Percentiles rank a stretch among this genome's conserved stretches.
These are phyloP conservation scores for Penicillium antarcticum DNA, from an alignment of 495 filamentous ascomycete species.

Conservation along the genomic window DNA sequence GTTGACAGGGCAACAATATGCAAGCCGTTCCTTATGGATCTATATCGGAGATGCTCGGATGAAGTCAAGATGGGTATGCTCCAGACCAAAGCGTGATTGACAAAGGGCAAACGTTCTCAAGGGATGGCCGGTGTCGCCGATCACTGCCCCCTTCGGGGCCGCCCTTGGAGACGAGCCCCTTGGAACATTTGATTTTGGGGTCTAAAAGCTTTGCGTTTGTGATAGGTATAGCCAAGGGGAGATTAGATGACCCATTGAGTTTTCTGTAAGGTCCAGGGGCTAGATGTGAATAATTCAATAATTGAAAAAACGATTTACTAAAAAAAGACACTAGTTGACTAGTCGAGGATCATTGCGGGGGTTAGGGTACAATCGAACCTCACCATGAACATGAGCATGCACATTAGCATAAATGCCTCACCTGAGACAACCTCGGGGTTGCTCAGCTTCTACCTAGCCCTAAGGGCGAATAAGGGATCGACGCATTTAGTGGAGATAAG, in stretches of 20 bases:
- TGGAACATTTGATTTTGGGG: conserved; percentile 2
- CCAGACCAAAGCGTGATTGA: conserved; percentile 19
- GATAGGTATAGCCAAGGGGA: conserved; percentile 8
- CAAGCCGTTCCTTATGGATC: conserved; percentile 14
- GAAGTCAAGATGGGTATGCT: conserved; percentile 9
- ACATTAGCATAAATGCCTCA: neutral
- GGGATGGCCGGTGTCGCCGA: conserved; percentile 12
- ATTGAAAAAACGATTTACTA: neutral
- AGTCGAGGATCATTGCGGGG: neutral
- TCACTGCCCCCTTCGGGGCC: conserved; percentile 11
- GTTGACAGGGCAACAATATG: conserved; percentile 23
- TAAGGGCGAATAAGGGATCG: conserved; percentile 1
- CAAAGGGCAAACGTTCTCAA: conserved; percentile 8
- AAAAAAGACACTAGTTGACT: neutral
- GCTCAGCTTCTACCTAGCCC: neutral
- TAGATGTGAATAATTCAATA: neutral
- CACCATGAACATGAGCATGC: neutral
- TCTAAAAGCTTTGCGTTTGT: neutral
- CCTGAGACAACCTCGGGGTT: neutral
- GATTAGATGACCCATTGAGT: neutral
- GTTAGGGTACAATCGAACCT: neutral
- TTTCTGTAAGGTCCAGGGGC: neutral
- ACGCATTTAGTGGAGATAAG: conserved; percentile 24
- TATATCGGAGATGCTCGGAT: neutral
- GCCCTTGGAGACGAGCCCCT: conserved; percentile 8